Conservation (phyloP, 805 yeast genomes). For the Kluyveromyces aestuarii region DNA sequence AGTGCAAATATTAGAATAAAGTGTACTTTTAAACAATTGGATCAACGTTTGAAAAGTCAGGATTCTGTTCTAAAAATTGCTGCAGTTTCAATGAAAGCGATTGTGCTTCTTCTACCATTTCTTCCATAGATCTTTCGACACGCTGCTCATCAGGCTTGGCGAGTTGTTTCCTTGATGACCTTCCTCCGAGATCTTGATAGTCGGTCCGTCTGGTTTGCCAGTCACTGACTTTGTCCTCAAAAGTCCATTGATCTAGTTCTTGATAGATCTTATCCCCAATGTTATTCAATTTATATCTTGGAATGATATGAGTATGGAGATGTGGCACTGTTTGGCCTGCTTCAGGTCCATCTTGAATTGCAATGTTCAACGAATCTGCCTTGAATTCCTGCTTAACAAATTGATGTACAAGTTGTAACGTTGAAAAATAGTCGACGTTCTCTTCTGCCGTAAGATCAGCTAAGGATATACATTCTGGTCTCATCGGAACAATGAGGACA, state of each 20-base stretch:
- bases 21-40: too few relatives aligned
- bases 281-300: slow-evolving; percentile 53
- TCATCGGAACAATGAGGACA: slow-evolving; percentile 76
- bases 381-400: slow-evolving; percentile 59
- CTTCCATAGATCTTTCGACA: slow-evolving; percentile 45
- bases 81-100: slow-evolving; percentile 38
- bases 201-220: slow-evolving; percentile 25
- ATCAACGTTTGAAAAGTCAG: not conserved
- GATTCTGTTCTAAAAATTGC: slow-evolving; percentile 4
- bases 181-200: slow-evolving; percentile 17
- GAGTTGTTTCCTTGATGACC: slow-evolving; percentile 18
- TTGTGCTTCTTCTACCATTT: slow-evolving; percentile 64
- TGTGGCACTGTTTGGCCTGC: slow-evolving; percentile 97
- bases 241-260: slow-evolving; percentile 53
- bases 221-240: slow-evolving; percentile 25
- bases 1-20: too few relatives aligned
- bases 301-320: slow-evolving; percentile 88
- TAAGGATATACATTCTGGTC: slow-evolving; percentile 51
- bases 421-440: slow-evolving; percentile 62
- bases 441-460: slow-evolving; percentile 68
- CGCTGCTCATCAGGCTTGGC: slow-evolving; percentile 46
- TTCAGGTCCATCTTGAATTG: slow-evolving; percentile 93
- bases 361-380: slow-evolving; percentile 80
- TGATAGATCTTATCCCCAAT: slow-evolving; percentile 68
- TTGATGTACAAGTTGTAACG: slow-evolving; percentile 61